Evolutionary conservation across 192 early-diverging fungal genomes (phyloP), one percentile per base, ranked within the genome.

Genomic region (Physocladia obscura): DNA sequence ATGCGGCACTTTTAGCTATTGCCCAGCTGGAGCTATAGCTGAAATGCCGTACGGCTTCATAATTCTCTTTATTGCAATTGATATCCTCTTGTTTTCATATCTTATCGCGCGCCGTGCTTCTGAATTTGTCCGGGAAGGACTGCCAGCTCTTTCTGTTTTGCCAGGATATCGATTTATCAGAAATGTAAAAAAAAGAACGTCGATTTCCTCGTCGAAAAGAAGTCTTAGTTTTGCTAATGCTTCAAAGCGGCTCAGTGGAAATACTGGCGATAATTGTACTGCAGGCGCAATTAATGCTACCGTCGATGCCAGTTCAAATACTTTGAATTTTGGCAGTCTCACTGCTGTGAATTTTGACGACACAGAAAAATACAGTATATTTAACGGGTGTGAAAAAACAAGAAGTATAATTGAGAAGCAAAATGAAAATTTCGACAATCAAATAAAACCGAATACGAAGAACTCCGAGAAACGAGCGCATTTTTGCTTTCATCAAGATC

Each of bases 1-100:
- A 29, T 81, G 80, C 64, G 27, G 30, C 8, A 60, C 67, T 38
- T 67, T 81, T 0, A 77, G 76, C 48, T 49, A 48, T 17, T 81
- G 80, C 38, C 67, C 70, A 22, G 72, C 69, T 15, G 76, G 80
- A 17, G 34, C 73, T 24, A 22, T 36, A 34, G 34, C 52, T 5
- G 27, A 67, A 44, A 8, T 17, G n/a, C 62, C 74, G 38, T 74
- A 73, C 52, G 70, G 63, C 29, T 27, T 58, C 58, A 3, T 71
- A 62, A 13, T 69, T 24, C 30, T 49, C 49, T 49, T 68, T 40
- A 8, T 38, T 24, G 15, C 49, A 54, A 24, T 71, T 64, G 72
- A 69, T 49, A 64, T 71, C 5, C 35, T 77, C 22, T 39, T 81
- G 1, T 44, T 61, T 27, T 11, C 71, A n/a, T 38, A 68, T 17